Evolutionary conservation across 805 yeast genomes (phyloP).

Genomic region (Saturnispora galanensis): DNA sequence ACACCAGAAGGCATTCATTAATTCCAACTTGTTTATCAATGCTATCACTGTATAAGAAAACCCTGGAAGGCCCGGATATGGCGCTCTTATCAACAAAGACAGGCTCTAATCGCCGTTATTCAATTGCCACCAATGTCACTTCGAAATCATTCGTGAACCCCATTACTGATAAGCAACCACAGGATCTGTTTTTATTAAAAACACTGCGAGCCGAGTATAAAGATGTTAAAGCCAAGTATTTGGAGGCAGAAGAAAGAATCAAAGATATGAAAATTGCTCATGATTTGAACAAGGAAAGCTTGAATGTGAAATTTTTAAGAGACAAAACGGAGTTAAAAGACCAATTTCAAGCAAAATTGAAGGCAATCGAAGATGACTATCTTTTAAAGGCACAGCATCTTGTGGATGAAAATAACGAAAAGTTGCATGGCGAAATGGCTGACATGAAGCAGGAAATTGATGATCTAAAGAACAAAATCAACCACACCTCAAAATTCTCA

Average conservation of each 20-base stretch:
- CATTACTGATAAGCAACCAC: not conserved
- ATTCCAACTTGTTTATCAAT: not conserved
- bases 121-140: too few relatives aligned
- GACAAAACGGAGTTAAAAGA: not conserved
- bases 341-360: slow-evolving; percentile 22
- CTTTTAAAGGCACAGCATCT: slow-evolving; percentile 28
- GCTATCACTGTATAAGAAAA: too few relatives aligned
- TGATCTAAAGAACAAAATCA: slow-evolving; percentile 10
- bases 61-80: too few relatives aligned
- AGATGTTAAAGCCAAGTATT: slow-evolving; percentile 12
- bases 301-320: not conserved
- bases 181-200: not conserved
- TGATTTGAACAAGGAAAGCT: slow-evolving; percentile 17
- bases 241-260: slow-evolving; percentile 21
- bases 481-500: slow-evolving; percentile 2
- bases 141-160: too few relatives aligned
- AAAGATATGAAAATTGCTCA: slow-evolving; percentile 16
- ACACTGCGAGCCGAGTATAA: not conserved
- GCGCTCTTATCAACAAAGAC: too few relatives aligned
- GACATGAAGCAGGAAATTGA: slow-evolving; percentile 11
- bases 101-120: too few relatives aligned
- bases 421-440: slow-evolving; percentile 25
- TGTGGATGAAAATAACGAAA: slow-evolving; percentile 27
- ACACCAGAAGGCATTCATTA: not conserved
- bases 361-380: slow-evolving; percentile 13